A percentile compares a stretch with the other conserved stretches of the same genome.
These are phyloP conservation scores for Geotrichum candidum DNA, from an alignment of 1,139 yeast species.

Conservation along the genomic window DNA sequence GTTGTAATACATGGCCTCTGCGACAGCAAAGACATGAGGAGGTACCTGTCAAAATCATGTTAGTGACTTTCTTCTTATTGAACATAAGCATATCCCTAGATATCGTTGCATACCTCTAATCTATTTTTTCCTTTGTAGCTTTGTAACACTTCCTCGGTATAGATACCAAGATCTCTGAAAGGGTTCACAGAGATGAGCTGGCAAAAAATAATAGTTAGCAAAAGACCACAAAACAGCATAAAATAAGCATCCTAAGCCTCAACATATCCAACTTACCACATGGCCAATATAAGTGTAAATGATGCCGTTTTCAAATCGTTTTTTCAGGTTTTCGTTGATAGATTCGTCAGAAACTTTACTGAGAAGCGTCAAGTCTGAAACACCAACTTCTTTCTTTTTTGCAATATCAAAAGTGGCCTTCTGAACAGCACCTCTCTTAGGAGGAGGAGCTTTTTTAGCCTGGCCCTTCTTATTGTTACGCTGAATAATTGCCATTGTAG, in stretches of 20 bases:
- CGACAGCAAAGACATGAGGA: constrained; percentile 98
- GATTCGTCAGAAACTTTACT: constrained; percentile 88
- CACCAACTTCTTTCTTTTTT: constrained; percentile 95
- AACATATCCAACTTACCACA: constrained; percentile 25
- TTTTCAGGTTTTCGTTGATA: constrained; percentile 84
- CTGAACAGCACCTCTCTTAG: constrained; percentile 57
- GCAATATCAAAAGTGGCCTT: constrained; percentile 88
- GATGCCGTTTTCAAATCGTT: constrained; percentile 80
- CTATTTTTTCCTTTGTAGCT: constrained; percentile 87
- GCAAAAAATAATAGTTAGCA: not conserved
- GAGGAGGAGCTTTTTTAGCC: constrained; percentile 41
- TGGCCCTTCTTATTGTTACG: constrained; percentile 65
- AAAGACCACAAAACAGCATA: not conserved
- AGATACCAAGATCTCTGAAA: constrained; percentile 91
- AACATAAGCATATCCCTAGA: not conserved
- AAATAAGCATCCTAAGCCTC: not conserved
- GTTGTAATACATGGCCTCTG: constrained; percentile 94
- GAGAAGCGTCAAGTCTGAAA: constrained; percentile 83
- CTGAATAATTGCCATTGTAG: constrained; percentile 65
- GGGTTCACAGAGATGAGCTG: constrained; percentile 89
- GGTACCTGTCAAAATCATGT: constrained; percentile 44
- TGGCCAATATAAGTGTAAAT: constrained; percentile 54
- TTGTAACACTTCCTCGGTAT: constrained; percentile 68
- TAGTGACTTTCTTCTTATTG: not conserved
- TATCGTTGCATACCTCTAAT: constrained; percentile 50